These are phyloP conservation scores for Hypoxylon sp. DNA, from an alignment of 2,329 filamentous ascomycete species.

Conservation along the genomic window DNA sequence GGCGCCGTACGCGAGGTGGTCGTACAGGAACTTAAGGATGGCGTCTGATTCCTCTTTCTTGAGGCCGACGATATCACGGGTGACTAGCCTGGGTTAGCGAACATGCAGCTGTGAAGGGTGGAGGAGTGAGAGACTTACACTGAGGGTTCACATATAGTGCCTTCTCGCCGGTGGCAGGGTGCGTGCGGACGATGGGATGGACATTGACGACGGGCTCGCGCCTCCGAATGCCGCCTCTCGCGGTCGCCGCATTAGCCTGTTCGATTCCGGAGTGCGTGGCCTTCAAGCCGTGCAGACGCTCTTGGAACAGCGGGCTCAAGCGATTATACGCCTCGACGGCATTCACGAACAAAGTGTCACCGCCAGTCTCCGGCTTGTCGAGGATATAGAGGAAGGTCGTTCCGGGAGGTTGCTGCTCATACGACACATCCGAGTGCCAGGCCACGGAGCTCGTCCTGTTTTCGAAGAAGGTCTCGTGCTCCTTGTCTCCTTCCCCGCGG, in stretches of 20 bases:
- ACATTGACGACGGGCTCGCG: constrained; percentile 80
- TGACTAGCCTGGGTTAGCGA: constrained; percentile 65
- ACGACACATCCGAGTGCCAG: constrained; percentile 91
- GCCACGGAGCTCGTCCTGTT: constrained; percentile 83
- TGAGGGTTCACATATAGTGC: constrained; percentile 86
- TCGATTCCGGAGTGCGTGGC: constrained; percentile 87
- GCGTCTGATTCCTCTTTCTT: constrained; percentile 90
- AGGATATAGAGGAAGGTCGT: constrained; percentile 91
- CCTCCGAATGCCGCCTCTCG: constrained; percentile 76
- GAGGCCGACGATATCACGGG: constrained; percentile 81
- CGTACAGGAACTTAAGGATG: constrained; percentile 81
- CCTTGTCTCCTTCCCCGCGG: constrained; percentile 74
- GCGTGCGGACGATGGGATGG: constrained; percentile 84
- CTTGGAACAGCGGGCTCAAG: constrained; percentile 81
- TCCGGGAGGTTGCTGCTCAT: constrained; percentile 88
- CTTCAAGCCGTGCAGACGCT: constrained; percentile 82
- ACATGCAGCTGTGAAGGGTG: background rate
- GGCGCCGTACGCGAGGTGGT: constrained; percentile 78
- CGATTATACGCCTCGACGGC: constrained; percentile 84
- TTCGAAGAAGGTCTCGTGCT: constrained; percentile 69
- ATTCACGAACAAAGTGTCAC: constrained; percentile 87
- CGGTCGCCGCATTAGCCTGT: constrained; percentile 78
- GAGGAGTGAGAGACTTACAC: constrained; percentile 67
- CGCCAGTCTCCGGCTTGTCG: constrained; percentile 83
- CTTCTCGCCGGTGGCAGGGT: constrained; percentile 87